These are phyloP conservation scores for Lactarius evosmus DNA, from an alignment of 768 basidiomycete species.

Conservation along the genomic window DNA sequence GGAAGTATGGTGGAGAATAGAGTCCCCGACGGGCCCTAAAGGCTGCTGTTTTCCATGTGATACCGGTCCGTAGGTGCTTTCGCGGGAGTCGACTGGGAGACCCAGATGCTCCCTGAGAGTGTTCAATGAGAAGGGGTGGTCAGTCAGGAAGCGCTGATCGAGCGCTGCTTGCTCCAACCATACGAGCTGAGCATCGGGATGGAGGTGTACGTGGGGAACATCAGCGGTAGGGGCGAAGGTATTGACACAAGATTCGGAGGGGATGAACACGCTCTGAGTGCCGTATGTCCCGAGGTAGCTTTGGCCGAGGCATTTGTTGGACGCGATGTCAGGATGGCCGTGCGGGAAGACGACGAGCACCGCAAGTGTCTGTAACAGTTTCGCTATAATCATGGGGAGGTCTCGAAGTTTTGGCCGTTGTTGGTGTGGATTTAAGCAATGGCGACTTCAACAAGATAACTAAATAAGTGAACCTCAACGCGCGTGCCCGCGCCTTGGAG, in stretches of 20 bases:
- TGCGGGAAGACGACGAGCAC: constrained; percentile 46
- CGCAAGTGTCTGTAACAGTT: constrained; percentile 22
- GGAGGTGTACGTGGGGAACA: constrained; percentile 25
- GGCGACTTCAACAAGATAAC: too few species aligned
- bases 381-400: constrained; percentile 19
- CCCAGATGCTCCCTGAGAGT: constrained; percentile 15
- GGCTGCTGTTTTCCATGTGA: constrained; percentile 15
- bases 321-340: constrained; percentile 38
- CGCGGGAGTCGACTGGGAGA: constrained; percentile 21
- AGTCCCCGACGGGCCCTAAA: constrained; percentile 26
- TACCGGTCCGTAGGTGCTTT: constrained; percentile 3
- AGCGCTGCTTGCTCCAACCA: constrained; percentile 47
- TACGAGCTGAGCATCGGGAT: constrained; percentile 32
- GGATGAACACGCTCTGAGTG: constrained; percentile 49
- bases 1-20: constrained; percentile 44
- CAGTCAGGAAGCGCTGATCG: constrained; percentile 37
- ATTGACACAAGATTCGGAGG: constrained; percentile 42
- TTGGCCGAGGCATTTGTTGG: constrained; percentile 44
- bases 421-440: neutral
- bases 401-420: neutral
- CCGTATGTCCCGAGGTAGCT: constrained; percentile 58
- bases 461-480: neutral
- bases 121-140: constrained; percentile 11
- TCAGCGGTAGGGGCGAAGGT: neutral
- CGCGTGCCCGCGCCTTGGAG: too few species aligned